A percentile compares a stretch with the other conserved stretches of the same genome.
Evolutionary conservation across 2,329 filamentous ascomycete species (phyloP).

Genomic region (Colletotrichum magnum): DNA sequence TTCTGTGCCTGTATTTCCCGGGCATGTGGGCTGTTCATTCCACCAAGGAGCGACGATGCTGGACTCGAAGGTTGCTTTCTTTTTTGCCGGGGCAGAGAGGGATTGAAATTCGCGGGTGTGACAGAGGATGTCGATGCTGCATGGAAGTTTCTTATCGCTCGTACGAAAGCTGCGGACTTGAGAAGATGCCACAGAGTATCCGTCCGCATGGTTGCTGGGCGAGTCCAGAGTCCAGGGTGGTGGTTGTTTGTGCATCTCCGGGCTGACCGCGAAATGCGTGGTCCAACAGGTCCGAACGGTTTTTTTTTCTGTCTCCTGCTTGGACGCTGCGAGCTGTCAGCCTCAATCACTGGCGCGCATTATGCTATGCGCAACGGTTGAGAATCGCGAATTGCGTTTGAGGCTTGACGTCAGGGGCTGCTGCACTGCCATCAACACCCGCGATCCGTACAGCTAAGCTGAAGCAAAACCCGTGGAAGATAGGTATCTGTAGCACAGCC

Average conservation of each 20-base stretch:
- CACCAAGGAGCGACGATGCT: background rate
- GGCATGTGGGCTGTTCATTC: slow-evolving; percentile 1
- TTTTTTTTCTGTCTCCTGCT: slow-evolving; percentile 6
- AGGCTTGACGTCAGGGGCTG: slow-evolving; percentile 14
- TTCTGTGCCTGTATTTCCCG: too few relatives aligned
- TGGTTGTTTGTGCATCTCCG: slow-evolving; percentile 17
- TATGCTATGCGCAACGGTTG: background rate
- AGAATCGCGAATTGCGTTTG: slow-evolving; percentile 17
- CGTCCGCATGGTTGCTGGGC: background rate
- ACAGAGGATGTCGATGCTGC: background rate
- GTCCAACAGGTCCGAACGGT: too few relatives aligned
- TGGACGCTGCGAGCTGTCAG: slow-evolving; percentile 1
- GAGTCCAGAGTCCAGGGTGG: background rate
- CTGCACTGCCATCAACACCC: slow-evolving; percentile 10
- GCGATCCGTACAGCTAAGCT: background rate
- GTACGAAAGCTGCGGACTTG: background rate
- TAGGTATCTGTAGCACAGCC: too few relatives aligned
- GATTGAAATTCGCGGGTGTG: slow-evolving; percentile 5
- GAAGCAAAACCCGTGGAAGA: background rate
- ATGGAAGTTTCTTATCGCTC: slow-evolving; percentile 18
- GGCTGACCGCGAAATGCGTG: background rate
- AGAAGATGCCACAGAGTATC: background rate
- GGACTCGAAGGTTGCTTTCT: background rate
- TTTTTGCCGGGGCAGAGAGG: background rate
- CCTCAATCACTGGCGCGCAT: background rate